Base-by-base conservation (phyloP, 768 basidiomycete genomes). In the Russula compacta region DNA sequence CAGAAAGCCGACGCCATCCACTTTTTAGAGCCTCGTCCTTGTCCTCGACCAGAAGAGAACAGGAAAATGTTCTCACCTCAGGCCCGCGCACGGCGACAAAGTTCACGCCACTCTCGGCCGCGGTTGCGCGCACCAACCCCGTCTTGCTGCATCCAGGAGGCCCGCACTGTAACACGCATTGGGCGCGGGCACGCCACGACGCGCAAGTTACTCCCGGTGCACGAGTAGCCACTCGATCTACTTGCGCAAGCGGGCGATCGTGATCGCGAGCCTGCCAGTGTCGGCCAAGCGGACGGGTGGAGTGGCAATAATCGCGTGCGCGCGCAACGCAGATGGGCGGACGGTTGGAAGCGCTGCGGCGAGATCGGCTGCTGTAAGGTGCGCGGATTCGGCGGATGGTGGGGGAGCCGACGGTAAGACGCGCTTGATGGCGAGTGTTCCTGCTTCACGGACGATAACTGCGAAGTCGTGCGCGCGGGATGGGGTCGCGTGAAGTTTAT, bases 81-180 rank as follows among this genome's bases (percentile, higher is more conserved):
- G n/a, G n/a, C n/a, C n/a, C n/a, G n/a, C n/a, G n/a, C n/a, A n/a
- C n/a, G n/a, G n/a, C n/a, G n/a, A n/a, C n/a, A n/a, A n/a, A n/a
- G n/a, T n/a, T n/a, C n/a, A n/a, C n/a, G n/a, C n/a, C n/a, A n/a
- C n/a, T n/a, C n/a, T n/a, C n/a, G n/a, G n/a, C n/a, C n/a, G n/a
- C n/a, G n/a, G n/a, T n/a, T n/a, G n/a, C n/a, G n/a, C n/a, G n/a
- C n/a, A n/a, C n/a, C n/a, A n/a, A n/a, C n/a, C n/a, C n/a, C 2
- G 95, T 98, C 75, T 98, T 98, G 67, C 92, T 93, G 68, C 95
- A 97, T n/a, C 95, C 95, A 4, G 95, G 95, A 3, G 95, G 95
- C 4, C 95, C 95, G 72, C 95, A 99, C 15, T 98, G 76, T 47
- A 99, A 74, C 6, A 98, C 83, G 0, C 95, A 67, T 89, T 86